Evolutionary conservation across 169 alveolate genomes (phyloP), one percentile per base, ranked within the genome.

Genomic region (Cryptosporidium bovis): DNA sequence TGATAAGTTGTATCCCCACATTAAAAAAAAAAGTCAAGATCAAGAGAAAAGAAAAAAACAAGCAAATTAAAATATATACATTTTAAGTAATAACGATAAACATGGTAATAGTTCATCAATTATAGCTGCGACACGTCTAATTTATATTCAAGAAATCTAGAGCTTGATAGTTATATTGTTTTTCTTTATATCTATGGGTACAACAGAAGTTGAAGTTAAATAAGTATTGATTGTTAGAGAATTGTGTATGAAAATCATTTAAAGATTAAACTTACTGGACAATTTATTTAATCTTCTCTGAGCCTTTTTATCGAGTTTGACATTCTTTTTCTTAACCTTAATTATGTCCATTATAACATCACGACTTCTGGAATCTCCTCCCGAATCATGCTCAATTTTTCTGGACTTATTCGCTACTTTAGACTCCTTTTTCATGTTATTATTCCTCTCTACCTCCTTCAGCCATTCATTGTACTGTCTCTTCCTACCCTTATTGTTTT

Each of bases 271-370:
- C 87, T 60, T 77, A 77, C 87, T 50, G 2, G 60, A 20, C 64
- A 77, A 44, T n/a, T 60, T 77, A 60, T 34, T 62, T 50, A 77
- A 46, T 50, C 87, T 56, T 40, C 51, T 77, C 33, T 48, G 29
- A 27, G 65, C 64, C 56, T 62, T 77, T 62, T 46, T 77, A 33
- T 77, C 87, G 16, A 77, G 33, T 77, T 77, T 77, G 27, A 46
- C 8, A n/a, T 56, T 56, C 18, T 71, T 51, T 56, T 56, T 77
- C 31, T 62, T 56, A 20, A 77, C 87, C 64, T 77, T 77, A 18
- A n/a, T 46, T 1, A 77, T 50, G 29, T 40, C 64, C 71, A 77
- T 77, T 13, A 24, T 24, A 16, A 62, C 71, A 62, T 62, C 64
- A n/a, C 36, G 40, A 20, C 10, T 31, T 5, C 0, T 27, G 6